Evolutionary conservation across 306 rosid species (phyloP), one percentile per base, ranked within the genome.

Genomic region (Canavalia gladiata): DNA sequence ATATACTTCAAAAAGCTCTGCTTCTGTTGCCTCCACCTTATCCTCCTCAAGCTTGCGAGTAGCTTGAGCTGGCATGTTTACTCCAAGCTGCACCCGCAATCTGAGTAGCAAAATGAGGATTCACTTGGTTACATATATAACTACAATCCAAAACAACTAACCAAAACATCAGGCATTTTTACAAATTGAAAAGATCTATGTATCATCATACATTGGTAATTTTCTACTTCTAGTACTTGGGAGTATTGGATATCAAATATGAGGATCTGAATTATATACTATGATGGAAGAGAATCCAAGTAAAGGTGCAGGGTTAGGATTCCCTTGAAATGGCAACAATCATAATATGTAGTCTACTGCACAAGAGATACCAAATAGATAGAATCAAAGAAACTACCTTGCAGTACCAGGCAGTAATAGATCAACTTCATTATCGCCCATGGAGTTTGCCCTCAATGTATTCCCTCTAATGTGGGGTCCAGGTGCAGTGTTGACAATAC

Each of bases 11-110:
- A 87, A 88, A 68, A 85, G 89, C 78, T 92, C 98, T 3, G 80
- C 85, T 69, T 90, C 93, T 45, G 86, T 74, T 13, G 88, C 81
- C 74, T 86, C 91, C 42, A 41, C 76, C 62, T 72, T 79, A 6
- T 72, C 90, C 45, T 81, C 81, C 1, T 0, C 7, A 72, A 88
- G 62, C 81, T 87, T 92, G 39, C 55, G 68, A 35, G 68, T 75
- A 1, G 98, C 97, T 75, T 85, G 91, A 7, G 98, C 97, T 2
- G 98, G 98, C 98, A 94, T 94, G 89, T 94, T 92, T 51, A 92
- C 97, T 55, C 98, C 98, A 78, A 94, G 68, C 82, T 94, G 98
- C 78, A 94, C 98, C 30, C 93, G 83, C 77, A 94, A 85, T 84
- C 98, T 94, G 89, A 51, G 35, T 66, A 7, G 25, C 52, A 39